Evolutionary conservation across 345 rosid species (phyloP), one percentile per base, ranked within the genome.

Genomic region (Psidium guajava): DNA sequence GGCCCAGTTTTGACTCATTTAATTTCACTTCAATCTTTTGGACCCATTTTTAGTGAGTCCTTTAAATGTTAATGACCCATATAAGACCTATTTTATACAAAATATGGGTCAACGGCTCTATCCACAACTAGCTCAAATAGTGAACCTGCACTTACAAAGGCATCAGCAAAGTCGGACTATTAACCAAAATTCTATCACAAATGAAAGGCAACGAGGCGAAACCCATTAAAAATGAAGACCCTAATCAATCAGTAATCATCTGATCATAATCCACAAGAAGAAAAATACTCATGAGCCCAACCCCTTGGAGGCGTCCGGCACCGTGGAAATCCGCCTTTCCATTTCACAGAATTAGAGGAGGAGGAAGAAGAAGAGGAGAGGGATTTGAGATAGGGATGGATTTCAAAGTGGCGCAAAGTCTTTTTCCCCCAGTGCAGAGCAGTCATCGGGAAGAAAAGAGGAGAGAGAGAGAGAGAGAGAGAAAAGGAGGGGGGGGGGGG

Each of bases 271-370:
- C 52, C 15, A 53, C 54, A 40, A 50, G 50, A 58, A 64, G 83
- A 22, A 75, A 84, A 22, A 42, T 55, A n/a, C 92, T 94, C 83
- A 95, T 98, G 85, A 94, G 93, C 85, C 98, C 98, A 84, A 95
- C 92, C 89, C 98, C 88, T 98, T 92, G 20, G 98, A 95, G 88
- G 98, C 98, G 86, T 98, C 98, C 88, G 95, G 99, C 49, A 94
- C 97, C 93, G 95, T 57, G 36, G 99, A 94, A 87, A 97, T 94
- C 96, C 96, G 83, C 94, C 97, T 87, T 91, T 91, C 93, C 93
- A 91, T 86, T 88, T 92, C 50, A 84, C 86, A 32, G 84, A 11
- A 42, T 93, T 84, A 73, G 91, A 22, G 55, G 84, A 54, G 51
- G 47, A n/a, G 22, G 86, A 55, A 20, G 86, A 25, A 88, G 86